phyloP scores from a whole-genome alignment of 2,329 filamentous ascomycete species.

The Ophiostoma sp. region DNA sequence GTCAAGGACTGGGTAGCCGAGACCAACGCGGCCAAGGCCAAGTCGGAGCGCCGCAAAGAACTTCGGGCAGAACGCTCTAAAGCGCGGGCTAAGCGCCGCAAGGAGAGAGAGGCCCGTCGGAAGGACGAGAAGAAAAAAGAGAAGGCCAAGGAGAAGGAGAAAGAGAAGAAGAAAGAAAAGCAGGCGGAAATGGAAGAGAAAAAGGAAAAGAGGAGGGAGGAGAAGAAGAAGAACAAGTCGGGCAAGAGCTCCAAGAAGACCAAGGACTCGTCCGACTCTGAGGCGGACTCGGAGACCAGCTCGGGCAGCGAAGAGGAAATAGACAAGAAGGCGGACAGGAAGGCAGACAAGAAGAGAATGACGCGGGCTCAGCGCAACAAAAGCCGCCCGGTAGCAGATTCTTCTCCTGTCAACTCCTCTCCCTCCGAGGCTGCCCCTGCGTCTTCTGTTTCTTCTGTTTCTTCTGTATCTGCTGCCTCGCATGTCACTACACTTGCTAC shows the following conservation, averaged over 20 bases:
- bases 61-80: slow-evolving; percentile 5
- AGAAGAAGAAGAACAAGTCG: slow-evolving; percentile 14
- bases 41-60: slow-evolving; percentile 35
- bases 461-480: background rate
- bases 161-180: slow-evolving; percentile 23
- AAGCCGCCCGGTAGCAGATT: background rate
- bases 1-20: slow-evolving; percentile 47
- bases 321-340: background rate
- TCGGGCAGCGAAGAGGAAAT: background rate
- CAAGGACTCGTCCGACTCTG: background rate
- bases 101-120: background rate
- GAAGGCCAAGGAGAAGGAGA: slow-evolving; percentile 27
- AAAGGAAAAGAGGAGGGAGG: slow-evolving; percentile 21
- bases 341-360: background rate
- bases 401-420: background rate
- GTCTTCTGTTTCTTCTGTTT: background rate
- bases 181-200: slow-evolving; percentile 7
- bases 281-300: background rate
- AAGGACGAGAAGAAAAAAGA: slow-evolving; percentile 27
- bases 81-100: background rate
- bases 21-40: slow-evolving; percentile 44
- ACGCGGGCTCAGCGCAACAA: background rate
- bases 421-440: background rate
- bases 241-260: slow-evolving; percentile 9
- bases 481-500: background rate